Conservation (phyloP, 441 rosid genomes). For the Gossypium schwendimanii region DNA sequence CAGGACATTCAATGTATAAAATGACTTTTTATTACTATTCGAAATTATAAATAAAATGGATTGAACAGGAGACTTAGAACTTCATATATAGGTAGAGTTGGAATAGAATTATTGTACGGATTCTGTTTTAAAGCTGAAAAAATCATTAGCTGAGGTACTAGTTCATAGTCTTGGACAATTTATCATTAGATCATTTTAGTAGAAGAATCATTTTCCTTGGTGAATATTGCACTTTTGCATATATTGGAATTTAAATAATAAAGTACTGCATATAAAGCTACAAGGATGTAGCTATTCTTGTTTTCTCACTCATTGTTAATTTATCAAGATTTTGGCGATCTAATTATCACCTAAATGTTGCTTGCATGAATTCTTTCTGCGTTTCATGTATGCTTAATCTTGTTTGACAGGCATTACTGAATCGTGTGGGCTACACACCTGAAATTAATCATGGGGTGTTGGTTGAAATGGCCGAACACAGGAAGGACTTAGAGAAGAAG, state of each 20-base stretch:
- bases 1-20: background rate
- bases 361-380: background rate
- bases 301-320: background rate
- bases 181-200: background rate
- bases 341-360: background rate
- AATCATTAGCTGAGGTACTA: background rate
- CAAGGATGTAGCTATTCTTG: background rate
- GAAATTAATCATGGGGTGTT: constrained; percentile 81
- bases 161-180: background rate
- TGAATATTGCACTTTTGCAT: background rate
- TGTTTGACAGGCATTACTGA: constrained; percentile 56
- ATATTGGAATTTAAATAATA: background rate
- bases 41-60: background rate
- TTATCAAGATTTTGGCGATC: background rate
- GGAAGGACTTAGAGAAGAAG: constrained; percentile 79
- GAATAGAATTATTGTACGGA: background rate
- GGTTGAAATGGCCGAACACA: constrained; percentile 83
- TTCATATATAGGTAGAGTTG: background rate
- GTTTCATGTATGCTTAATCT: constrained; percentile 1
- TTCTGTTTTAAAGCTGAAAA: background rate
- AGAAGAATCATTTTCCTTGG: background rate
- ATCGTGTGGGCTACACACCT: constrained; percentile 78
- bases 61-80: background rate
- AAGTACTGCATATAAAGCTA: background rate
- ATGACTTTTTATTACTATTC: background rate